Conservation (phyloP, 495 filamentous ascomycete species). For the Tuber melanosporum region DNA sequence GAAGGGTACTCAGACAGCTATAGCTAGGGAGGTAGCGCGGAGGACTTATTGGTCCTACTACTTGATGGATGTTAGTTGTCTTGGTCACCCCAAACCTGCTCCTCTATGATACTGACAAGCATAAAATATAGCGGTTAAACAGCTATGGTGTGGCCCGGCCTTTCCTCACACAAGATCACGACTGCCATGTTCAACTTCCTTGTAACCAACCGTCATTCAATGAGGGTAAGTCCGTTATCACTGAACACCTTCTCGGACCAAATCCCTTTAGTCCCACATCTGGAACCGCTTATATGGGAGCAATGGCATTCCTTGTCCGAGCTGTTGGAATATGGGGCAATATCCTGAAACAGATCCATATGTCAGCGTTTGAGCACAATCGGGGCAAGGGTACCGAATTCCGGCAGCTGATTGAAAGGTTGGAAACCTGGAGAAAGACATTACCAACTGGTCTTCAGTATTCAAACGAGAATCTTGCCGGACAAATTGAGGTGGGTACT, state of each 20-base stretch:
- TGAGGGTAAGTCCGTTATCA: constrained; percentile 34
- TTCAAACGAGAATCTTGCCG: constrained; percentile 41
- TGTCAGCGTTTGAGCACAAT: constrained; percentile 33
- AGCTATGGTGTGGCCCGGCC: constrained; percentile 41
- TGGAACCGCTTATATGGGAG: constrained; percentile 38
- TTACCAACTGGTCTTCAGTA: constrained; percentile 38
- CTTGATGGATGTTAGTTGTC: constrained; percentile 41
- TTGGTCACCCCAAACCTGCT: background rate
- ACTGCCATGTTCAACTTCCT: constrained; percentile 41
- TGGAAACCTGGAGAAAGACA: constrained; percentile 35
- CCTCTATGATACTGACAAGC: constrained; percentile 11
- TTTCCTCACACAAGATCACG: constrained; percentile 41
- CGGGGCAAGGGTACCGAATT: constrained; percentile 27
- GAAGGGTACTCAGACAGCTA: constrained; percentile 28
- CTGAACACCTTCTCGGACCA: constrained; percentile 36
- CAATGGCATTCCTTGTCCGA: constrained; percentile 41
- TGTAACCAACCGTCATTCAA: constrained; percentile 41
- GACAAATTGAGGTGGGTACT: constrained; percentile 40
- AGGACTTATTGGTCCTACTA: constrained; percentile 43
- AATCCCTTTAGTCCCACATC: constrained; percentile 29
- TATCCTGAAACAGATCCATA: constrained; percentile 40
- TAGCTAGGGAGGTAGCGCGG: constrained; percentile 34
- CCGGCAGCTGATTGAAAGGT: constrained; percentile 26
- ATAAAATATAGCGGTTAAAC: constrained; percentile 36
- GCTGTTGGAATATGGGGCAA: constrained; percentile 41